Conservation (phyloP, 2,329 filamentous ascomycete genomes). For the Paraconiothyrium brasiliense region DNA sequence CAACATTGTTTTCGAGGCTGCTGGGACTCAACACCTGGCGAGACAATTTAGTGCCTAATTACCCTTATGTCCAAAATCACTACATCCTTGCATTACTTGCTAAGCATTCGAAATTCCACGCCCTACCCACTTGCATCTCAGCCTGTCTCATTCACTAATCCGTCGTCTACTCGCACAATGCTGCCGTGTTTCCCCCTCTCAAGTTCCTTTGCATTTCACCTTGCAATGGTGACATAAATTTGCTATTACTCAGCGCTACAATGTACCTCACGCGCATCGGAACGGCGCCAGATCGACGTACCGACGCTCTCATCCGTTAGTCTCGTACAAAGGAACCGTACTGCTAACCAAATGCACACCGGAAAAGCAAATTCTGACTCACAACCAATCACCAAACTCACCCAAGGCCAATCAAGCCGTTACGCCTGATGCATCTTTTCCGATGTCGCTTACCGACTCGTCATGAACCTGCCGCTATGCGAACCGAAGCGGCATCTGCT, state of each 20-base stretch:
- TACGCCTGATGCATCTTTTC: neutral
- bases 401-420: no score
- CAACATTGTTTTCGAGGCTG: no score
- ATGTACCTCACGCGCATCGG: neutral
- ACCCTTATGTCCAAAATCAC: no score
- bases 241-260: neutral
- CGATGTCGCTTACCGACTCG: neutral
- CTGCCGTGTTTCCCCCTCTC: neutral
- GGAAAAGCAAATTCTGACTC: neutral
- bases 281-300: neutral
- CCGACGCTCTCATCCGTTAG: constrained; percentile 1
- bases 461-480: neutral
- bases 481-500: neutral
- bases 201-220: neutral
- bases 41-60: no score
- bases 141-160: no score
- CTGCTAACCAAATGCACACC: neutral
- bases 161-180: neutral
- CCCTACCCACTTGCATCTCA: no score
- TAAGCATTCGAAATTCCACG: no score
- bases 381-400: neutral
- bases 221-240: neutral
- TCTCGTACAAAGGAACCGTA: neutral
- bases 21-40: no score
- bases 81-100: no score